Conservation (phyloP, 2,329 filamentous ascomycete species). For the Alternaria sp. region DNA sequence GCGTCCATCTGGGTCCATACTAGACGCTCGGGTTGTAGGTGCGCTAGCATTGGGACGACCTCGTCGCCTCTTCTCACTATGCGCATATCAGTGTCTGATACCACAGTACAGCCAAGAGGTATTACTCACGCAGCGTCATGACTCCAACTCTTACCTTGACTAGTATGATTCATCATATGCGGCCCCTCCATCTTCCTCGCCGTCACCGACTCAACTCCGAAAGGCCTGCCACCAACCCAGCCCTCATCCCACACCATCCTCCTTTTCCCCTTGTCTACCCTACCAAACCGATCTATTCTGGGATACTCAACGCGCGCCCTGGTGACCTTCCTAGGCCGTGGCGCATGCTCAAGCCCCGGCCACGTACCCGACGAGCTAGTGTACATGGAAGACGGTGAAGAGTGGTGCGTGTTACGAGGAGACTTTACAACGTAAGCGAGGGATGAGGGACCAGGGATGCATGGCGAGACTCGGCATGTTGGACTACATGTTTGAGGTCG, state of each 20-base stretch:
- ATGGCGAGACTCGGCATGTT: background rate
- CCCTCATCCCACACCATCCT: background rate
- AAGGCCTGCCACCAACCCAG: background rate
- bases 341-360: background rate
- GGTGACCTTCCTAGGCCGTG: background rate
- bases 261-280: background rate
- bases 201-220: background rate
- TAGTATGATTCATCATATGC: conserved; percentile 1
- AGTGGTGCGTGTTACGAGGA: background rate
- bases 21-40: background rate
- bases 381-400: background rate
- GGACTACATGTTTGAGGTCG: background rate
- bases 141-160: background rate
- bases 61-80: background rate
- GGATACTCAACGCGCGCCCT: background rate
- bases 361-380: background rate
- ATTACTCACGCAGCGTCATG: background rate
- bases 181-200: background rate
- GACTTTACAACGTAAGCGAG: background rate
- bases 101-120: background rate
- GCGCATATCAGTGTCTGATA: background rate
- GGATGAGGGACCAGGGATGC: background rate
- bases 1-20: background rate
- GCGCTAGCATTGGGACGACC: background rate
- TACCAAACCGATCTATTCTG: background rate